phyloP scores from a whole-genome alignment of 495 filamentous ascomycete genomes.

The Pyrenopolyporus hunteri region DNA sequence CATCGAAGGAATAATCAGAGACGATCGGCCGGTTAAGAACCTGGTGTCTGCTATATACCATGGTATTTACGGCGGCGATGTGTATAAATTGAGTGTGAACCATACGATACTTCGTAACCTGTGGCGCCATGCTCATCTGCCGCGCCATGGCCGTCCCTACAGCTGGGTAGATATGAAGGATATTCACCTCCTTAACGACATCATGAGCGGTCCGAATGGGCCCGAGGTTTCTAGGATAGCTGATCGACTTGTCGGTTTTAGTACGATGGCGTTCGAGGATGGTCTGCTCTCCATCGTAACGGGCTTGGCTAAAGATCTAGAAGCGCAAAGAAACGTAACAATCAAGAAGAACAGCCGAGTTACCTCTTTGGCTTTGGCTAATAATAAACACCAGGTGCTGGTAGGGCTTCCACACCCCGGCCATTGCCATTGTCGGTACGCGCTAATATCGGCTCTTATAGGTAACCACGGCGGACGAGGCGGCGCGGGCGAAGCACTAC shows the following conservation, averaged over 20 bases:
- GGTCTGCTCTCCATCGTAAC: constrained; percentile 63
- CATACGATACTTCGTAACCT: constrained; percentile 44
- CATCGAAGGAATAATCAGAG: constrained; percentile 61
- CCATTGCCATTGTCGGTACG: neutral
- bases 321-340: constrained; percentile 55
- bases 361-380: constrained; percentile 39
- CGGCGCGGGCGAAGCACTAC: constrained; percentile 43
- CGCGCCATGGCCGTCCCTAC: too few species aligned
- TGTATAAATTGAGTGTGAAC: constrained; percentile 75
- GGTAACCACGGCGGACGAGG: constrained; percentile 39
- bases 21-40: constrained; percentile 68
- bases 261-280: constrained; percentile 55
- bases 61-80: constrained; percentile 94
- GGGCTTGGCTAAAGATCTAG: constrained; percentile 54
- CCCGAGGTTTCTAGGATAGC: constrained; percentile 25
- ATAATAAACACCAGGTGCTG: constrained; percentile 24
- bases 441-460: constrained; percentile 18
- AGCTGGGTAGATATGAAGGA: constrained; percentile 27
- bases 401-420: constrained; percentile 11
- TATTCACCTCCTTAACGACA: constrained; percentile 10
- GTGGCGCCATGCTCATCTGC: neutral
- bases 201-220: constrained; percentile 18
- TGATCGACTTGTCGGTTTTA: constrained; percentile 9
- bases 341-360: constrained; percentile 57
- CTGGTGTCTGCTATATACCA: constrained; percentile 79